Evolutionary conservation across 2,329 filamentous ascomycete genomes (phyloP).

Genomic region (Diaporthe vaccinii): DNA sequence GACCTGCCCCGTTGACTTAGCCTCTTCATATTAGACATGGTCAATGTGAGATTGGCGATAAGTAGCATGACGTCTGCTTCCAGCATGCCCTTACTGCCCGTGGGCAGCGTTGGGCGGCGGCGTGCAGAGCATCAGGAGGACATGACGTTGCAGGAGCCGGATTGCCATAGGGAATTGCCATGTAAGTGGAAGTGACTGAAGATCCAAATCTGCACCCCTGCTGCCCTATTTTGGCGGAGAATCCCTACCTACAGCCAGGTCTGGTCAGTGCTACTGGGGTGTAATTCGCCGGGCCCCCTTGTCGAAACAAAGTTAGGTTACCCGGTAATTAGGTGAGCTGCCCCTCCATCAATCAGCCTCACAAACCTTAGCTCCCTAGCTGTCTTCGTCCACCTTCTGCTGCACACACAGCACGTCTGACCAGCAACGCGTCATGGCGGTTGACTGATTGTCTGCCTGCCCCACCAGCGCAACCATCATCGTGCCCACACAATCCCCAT

Average conservation of each 20-base stretch:
- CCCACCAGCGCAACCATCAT: background rate
- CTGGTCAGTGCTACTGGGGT: background rate
- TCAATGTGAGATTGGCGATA: conserved; percentile 29
- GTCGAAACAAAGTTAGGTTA: conserved; percentile 7
- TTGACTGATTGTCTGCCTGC: conserved; percentile 37
- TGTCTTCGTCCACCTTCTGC: background rate
- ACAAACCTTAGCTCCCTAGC: background rate
- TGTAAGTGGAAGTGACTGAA: conserved; percentile 28
- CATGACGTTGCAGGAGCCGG: conserved; percentile 36
- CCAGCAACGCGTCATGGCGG: conserved; percentile 38
- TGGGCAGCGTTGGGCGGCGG: background rate
- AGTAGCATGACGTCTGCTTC: conserved; percentile 22
- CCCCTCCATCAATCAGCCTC: conserved; percentile 14
- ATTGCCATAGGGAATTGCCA: conserved; percentile 40
- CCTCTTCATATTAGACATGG: conserved; percentile 16
- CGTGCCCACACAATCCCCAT: background rate
- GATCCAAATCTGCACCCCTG: conserved; percentile 39
- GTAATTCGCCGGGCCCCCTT: background rate
- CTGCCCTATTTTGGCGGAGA: conserved; percentile 16
- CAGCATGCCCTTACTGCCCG: background rate
- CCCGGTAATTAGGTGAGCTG: conserved; percentile 1
- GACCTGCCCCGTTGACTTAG: conserved; percentile 6
- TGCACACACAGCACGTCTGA: conserved; percentile 12
- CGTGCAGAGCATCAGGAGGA: conserved; percentile 15
- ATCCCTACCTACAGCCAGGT: background rate